phyloP scores from a whole-genome alignment of 148 eudicot species.

The Cornus florida region DNA sequence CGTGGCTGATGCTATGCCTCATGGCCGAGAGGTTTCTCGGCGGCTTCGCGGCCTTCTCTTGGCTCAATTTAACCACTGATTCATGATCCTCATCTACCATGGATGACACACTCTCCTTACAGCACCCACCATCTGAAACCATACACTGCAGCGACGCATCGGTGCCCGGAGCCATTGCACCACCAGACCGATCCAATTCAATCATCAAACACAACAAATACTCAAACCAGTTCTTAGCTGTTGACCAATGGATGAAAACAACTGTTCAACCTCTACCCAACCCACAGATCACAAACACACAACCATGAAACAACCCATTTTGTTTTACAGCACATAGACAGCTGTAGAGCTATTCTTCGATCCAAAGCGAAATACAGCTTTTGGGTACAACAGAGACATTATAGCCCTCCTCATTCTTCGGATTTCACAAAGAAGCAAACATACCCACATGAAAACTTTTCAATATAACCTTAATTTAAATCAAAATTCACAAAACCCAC shows the following conservation, averaged over 20 bases:
- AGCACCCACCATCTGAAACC: slow-evolving; percentile 26
- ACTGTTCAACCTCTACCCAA: not conserved
- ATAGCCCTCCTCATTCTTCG: slow-evolving; percentile 5
- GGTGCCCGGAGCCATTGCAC: slow-evolving; percentile 37
- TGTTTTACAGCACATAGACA: slow-evolving; percentile 12
- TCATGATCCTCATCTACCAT: slow-evolving; percentile 35
- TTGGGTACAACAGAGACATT: not conserved
- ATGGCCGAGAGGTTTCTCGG: slow-evolving; percentile 45
- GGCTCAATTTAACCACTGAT: slow-evolving; percentile 22
- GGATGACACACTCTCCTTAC: slow-evolving; percentile 17
- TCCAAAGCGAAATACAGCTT: slow-evolving; percentile 6
- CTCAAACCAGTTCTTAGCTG: not conserved
- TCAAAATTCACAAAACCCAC: slow-evolving; percentile 4
- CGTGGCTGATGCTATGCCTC: slow-evolving; percentile 58
- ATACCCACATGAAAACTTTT: slow-evolving; percentile 26
- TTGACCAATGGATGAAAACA: slow-evolving; percentile 6
- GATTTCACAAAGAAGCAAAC: slow-evolving; percentile 19
- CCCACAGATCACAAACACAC: not conserved
- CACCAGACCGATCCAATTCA: slow-evolving; percentile 13
- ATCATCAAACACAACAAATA: slow-evolving; percentile 12
- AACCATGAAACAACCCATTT: not conserved
- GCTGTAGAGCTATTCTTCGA: slow-evolving; percentile 10
- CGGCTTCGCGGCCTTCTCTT: slow-evolving; percentile 39
- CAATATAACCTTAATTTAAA: not conserved
- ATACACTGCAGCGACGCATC: slow-evolving; percentile 18